Base-by-base conservation (phyloP, 192 early-diverging fungal species). In the Coemansia sp. region DNA sequence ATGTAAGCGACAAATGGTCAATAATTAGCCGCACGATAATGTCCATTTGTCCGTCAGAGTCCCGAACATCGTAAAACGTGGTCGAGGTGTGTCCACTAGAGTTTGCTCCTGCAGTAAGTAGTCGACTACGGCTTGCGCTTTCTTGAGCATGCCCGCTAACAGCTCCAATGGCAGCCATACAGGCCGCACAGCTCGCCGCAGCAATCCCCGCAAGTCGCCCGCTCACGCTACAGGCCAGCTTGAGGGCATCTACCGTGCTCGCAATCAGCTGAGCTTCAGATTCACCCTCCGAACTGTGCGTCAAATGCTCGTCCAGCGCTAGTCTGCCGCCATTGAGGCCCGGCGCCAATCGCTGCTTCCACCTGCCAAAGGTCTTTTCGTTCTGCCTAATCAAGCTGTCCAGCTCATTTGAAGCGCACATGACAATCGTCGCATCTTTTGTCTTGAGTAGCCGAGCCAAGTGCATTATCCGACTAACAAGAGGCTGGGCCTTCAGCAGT, bases 11-110 rank as follows among this genome's bases (percentile, higher is more conserved):
- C 41, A 78, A 31, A n/a, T 72, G 34, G 36, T 78, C 76, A 8
- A 72, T 47, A 23, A 78, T 60, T 2, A 78, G 52, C 9, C 57
- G 68, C 37, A 70, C 72, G 8, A 58, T 57, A 57, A 72, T 72
- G 53, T 78, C 76, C 14, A 72, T 27, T 18, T 54, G 56, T 27
- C 68, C 58, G 4, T 78, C 76, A 1, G 51, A 50, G 29, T 56
- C 62, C 13, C 56, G 51, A 18, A 78, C 29, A 10, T 59, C 48
- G 27, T 32, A 35, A 32, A 72, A 47, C 13, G 45, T 14, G 14
- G 9, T 29, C 8, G 27, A 1, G 7, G 27, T 18, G 45, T n/a
- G n/a, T n/a, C 15, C 31, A 17, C 15, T 30, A 0, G 26, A 17
- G 2, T 14, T 6, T 15, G 45, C n/a, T 47, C 23, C 27, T 25